These are phyloP conservation scores for Diaporthe destruens DNA, from an alignment of 2,329 filamentous ascomycete genomes.

Conservation along the genomic window DNA sequence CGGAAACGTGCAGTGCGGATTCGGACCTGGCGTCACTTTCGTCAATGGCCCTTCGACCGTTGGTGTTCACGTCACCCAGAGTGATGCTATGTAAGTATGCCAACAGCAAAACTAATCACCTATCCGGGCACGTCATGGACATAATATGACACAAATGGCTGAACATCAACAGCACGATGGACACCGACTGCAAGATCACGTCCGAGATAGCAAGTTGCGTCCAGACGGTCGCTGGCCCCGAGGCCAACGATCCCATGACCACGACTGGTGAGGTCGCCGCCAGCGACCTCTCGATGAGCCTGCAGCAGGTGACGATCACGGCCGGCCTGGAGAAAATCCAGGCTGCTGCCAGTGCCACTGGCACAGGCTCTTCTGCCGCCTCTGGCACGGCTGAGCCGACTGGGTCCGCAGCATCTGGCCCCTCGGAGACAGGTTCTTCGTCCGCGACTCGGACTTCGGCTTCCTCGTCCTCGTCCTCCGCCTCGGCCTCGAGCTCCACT, in stretches of 20 bases:
- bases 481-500: conserved; percentile 11
- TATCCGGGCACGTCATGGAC: no score
- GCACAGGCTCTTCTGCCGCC: conserved; percentile 1
- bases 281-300: conserved; percentile 23
- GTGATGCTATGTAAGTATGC: conserved; percentile 20
- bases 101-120: not conserved
- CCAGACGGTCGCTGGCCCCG: conserved; percentile 19
- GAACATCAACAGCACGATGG: not conserved
- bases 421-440: conserved; percentile 30
- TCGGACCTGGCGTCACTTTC: conserved; percentile 34
- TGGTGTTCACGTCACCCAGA: conserved; percentile 31
- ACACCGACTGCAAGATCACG: conserved; percentile 21
- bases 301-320: conserved; percentile 36
- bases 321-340: conserved; percentile 38
- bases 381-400: conserved; percentile 26
- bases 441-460: not conserved
- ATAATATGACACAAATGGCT: not conserved
- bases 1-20: conserved; percentile 29
- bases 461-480: not conserved
- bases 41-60: conserved; percentile 30
- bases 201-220: conserved; percentile 24
- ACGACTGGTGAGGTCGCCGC: not conserved
- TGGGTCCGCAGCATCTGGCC: conserved; percentile 3
- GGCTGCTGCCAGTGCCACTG: conserved; percentile 14
- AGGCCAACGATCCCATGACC: conserved; percentile 28